Evolutionary conservation across 2,329 filamentous ascomycete species (phyloP), one percentile per base, ranked within the genome.

Genomic region (Arthrobotrys musiformis): DNA sequence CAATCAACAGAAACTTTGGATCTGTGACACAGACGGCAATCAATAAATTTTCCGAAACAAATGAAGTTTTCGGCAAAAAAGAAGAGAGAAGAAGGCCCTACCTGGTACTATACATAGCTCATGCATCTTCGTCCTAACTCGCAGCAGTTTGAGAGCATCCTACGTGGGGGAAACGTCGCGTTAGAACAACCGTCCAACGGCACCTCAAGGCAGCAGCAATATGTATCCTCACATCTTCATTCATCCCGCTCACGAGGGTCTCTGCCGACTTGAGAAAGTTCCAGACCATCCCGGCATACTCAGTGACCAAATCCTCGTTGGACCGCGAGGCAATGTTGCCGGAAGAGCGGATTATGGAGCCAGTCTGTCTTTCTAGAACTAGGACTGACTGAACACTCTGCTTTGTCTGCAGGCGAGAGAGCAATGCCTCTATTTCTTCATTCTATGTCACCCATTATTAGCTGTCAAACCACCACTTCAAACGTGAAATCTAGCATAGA

Each of bases 81-180:
- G n/a, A n/a, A n/a, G n/a, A n/a, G n/a, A n/a, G n/a, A n/a, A n/a
- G n/a, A n/a, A n/a, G n/a, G n/a, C 72, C 83, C 54, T 82, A 87
- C 86, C 86, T 64, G 92, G 92, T 19, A 94, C 91, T 81, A 95
- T 92, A 74, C 95, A 91, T 78, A 95, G 85, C 83, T 96, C 93
- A 80, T 93, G 91, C 83, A 92, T 93, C 85, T 90, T 93, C n/a
- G 92, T 94, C 79, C 93, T 88, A 79, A 96, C 82, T 79, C 92
- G 87, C 62, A 95, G 84, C 56, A 95, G 85, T 84, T 90, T 93
- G 79, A 94, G 84, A 82, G 94, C 92, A 81, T 95, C 92, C 87
- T 76, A 60, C 15, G 19, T 17, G 9, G 15, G 19, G 11, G 2
- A 9, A 44, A 44, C 42, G 22, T 5, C 33, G 26, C 40, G 33